Evolutionary conservation across 805 yeast genomes (phyloP).

Genomic region (Nakazawaea sp.): DNA sequence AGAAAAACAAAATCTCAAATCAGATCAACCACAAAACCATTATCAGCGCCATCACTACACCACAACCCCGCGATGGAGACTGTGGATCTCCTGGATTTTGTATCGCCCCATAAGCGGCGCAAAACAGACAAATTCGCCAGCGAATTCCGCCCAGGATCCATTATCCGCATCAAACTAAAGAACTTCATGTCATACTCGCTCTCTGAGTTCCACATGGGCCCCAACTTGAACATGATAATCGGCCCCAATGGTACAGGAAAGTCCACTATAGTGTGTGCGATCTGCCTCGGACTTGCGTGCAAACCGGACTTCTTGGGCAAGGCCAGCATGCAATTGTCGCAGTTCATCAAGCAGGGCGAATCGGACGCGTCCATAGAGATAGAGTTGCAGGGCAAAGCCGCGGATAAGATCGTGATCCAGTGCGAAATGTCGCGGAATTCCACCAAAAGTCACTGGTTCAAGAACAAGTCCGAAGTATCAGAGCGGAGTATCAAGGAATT

Average conservation of each 20-base stretch:
- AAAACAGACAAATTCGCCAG: slow-evolving; percentile 3
- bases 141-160: slow-evolving; percentile 31
- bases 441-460: slow-evolving; percentile 43
- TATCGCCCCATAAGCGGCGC: slow-evolving; percentile 15
- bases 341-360: slow-evolving; percentile 69
- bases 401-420: slow-evolving; percentile 29
- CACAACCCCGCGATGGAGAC: too few relatives aligned
- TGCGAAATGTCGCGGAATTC: slow-evolving; percentile 36
- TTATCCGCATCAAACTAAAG: slow-evolving; percentile 41
- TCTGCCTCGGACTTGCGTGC: slow-evolving; percentile 85
- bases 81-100: slow-evolving; percentile 10
- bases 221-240: slow-evolving; percentile 81
- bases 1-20: too few relatives aligned
- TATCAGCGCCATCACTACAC: too few relatives aligned
- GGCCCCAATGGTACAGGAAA: slow-evolving; percentile 98
- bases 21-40: too few relatives aligned
- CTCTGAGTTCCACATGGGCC: slow-evolving; percentile 72
- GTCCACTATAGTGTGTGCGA: slow-evolving; percentile 86
- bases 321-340: slow-evolving; percentile 49
- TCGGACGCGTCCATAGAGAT: slow-evolving; percentile 40
- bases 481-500: slow-evolving; percentile 40
- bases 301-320: slow-evolving; percentile 65
- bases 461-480: slow-evolving; percentile 32
- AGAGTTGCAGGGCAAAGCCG: slow-evolving; percentile 32
- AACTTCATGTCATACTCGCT: slow-evolving; percentile 66